Conservation (phyloP, 2,329 filamentous ascomycete species). For the Penicillium sp. region DNA sequence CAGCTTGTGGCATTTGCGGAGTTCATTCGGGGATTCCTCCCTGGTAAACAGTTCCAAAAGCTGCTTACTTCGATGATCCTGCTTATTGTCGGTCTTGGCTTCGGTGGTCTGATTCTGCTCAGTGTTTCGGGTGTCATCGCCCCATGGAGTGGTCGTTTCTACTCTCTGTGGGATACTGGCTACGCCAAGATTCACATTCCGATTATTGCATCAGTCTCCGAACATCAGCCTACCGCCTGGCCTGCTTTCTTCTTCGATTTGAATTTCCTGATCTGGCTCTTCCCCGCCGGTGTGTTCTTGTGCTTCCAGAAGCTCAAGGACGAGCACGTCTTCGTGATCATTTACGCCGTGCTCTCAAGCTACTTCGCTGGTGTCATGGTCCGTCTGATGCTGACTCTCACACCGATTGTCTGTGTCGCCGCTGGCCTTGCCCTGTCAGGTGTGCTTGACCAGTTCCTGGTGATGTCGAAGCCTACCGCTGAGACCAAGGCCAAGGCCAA, state of each 20-base stretch:
- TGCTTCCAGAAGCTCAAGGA: conserved; percentile 93
- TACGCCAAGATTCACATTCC: conserved; percentile 99
- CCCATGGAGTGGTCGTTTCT: conserved; percentile 97
- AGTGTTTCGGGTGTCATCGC: conserved; percentile 90
- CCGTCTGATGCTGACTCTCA: conserved; percentile 95
- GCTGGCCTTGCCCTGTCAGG: conserved; percentile 85
- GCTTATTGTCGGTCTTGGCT: conserved; percentile 69
- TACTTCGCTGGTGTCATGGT: conserved; percentile 99
- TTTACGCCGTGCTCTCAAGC: conserved; percentile 93
- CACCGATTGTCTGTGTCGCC: conserved; percentile 92
- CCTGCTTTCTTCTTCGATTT: conserved; percentile 99
- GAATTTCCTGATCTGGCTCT: conserved; percentile 98
- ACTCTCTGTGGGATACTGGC: conserved; percentile 97
- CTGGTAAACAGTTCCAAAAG: conserved; percentile 90
- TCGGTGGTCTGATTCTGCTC: conserved; percentile 74
- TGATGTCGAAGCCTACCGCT: conserved; percentile 61
- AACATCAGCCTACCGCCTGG: conserved; percentile 98
- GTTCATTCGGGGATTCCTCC: conserved; percentile 83
- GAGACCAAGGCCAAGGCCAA: conserved; percentile 41
- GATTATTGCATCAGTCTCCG: conserved; percentile 98
- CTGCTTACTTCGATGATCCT: conserved; percentile 77
- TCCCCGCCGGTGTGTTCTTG: conserved; percentile 97
- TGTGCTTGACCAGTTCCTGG: conserved; percentile 83
- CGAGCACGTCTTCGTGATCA: conserved; percentile 96
- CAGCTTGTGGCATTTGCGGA: conserved; percentile 92